Percentiles rank a stretch among this genome's conserved stretches.
These are phyloP conservation scores for Marchantia polymorpha DNA, from an alignment of 225 moss, liverwort and hornwort genomes.

Conservation along the genomic window DNA sequence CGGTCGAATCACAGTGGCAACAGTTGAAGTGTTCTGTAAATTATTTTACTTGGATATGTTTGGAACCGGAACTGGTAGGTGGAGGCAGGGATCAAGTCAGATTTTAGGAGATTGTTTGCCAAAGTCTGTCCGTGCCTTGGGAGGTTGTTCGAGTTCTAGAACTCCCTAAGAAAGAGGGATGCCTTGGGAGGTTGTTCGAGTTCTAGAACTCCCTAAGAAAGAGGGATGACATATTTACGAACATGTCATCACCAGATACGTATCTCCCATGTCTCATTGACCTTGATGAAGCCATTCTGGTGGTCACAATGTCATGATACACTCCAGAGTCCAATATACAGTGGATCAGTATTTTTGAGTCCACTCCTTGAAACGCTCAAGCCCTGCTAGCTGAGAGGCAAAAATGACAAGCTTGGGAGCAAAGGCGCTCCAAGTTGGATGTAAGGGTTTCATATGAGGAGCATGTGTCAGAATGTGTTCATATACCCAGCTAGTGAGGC, in stretches of 20 bases:
- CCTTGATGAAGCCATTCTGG: background rate
- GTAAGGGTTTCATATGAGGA: conserved; percentile 5
- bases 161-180: background rate
- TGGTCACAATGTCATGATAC: background rate
- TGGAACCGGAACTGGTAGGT: conserved; percentile 9
- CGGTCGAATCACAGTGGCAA: background rate
- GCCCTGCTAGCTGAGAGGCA: conserved; percentile 6
- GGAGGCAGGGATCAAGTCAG: background rate
- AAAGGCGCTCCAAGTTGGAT: background rate
- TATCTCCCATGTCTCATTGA: too few species aligned
- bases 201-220: background rate
- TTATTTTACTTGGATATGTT: conserved; percentile 11
- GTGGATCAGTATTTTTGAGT: background rate
- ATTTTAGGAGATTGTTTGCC: background rate
- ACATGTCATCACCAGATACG: background rate
- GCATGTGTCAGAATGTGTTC: conserved; percentile 3
- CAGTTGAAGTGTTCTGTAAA: conserved; percentile 8
- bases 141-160: background rate
- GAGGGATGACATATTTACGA: background rate
- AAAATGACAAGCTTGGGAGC: conserved; percentile 4
- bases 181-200: background rate
- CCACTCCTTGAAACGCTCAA: background rate
- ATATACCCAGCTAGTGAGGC: conserved; percentile 1
- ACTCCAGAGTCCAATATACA: background rate
- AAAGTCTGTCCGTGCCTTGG: background rate